phyloP scores from a whole-genome alignment of 2,329 filamentous ascomycete species.

The Thelonectria discophora region DNA sequence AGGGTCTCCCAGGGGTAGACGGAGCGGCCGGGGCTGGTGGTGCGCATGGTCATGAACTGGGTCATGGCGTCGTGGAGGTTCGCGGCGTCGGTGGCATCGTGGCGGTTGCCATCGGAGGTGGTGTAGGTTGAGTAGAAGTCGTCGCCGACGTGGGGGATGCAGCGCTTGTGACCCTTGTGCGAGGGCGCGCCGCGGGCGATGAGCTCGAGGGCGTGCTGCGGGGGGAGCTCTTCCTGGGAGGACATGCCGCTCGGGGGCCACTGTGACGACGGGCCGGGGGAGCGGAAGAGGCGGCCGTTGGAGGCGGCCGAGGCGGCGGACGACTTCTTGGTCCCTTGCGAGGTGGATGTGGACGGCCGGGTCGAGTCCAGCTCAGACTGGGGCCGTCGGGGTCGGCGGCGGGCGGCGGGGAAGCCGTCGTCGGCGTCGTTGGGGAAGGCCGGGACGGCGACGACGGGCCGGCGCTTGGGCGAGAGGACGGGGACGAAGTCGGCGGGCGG shows the following conservation, averaged over 20 bases:
- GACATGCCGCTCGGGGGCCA: slow-evolving; percentile 67
- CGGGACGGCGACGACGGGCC: slow-evolving; percentile 51
- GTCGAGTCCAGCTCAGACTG: slow-evolving; percentile 43
- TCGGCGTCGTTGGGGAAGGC: slow-evolving; percentile 30
- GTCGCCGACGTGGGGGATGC: slow-evolving; percentile 64
- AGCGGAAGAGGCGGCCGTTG: slow-evolving; percentile 33
- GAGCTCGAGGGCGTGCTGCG: slow-evolving; percentile 64
- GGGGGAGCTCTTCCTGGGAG: slow-evolving; percentile 59
- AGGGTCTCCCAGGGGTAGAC: slow-evolving; percentile 73
- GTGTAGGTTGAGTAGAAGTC: slow-evolving; percentile 66
- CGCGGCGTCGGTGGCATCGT: slow-evolving; percentile 56
- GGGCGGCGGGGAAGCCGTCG: slow-evolving; percentile 36
- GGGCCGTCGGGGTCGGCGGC: slow-evolving; percentile 55
- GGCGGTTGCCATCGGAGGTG: slow-evolving; percentile 56
- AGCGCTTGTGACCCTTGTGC: slow-evolving; percentile 63
- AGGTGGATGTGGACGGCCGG: slow-evolving; percentile 26
- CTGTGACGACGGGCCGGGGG: slow-evolving; percentile 52
- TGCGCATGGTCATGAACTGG: slow-evolving; percentile 65
- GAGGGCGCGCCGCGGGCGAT: slow-evolving; percentile 66
- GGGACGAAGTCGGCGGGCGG: slow-evolving; percentile 52
- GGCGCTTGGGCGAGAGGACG: slow-evolving; percentile 25
- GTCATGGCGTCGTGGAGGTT: slow-evolving; percentile 65
- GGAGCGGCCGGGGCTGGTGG: slow-evolving; percentile 54
- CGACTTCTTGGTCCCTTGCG: slow-evolving; percentile 26
- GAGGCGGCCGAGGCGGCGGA: slow-evolving; percentile 18